Evolutionary conservation across 129 eudicot genomes (phyloP), one percentile per base, ranked within the genome.

Genomic region (Erigeron canadensis): DNA sequence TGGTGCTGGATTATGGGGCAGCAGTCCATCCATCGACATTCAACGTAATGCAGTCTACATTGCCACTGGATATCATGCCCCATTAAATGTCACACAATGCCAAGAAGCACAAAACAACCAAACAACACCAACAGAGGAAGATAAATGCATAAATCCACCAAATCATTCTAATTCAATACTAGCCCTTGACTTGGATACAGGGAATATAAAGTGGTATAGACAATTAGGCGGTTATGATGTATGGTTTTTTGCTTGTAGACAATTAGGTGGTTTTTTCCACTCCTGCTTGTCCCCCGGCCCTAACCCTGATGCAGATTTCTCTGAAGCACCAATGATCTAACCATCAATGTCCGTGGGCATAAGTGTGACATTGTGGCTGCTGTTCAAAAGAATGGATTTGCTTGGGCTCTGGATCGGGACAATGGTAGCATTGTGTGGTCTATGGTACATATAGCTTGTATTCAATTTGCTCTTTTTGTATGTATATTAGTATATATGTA

Each of bases 241-340:
- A 34, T 91, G 88, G 86, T 66, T 76, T 63, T 66, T 82, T 10
- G 86, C 83, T 0, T 88, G 97, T 72, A 47, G 74, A 56, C 72
- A 78, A n/a, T n/a, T n/a, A n/a, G n/a, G n/a, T n/a, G n/a, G n/a
- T n/a, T 46, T 86, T 87, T 11, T 76, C 86, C 12, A 88, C 85
- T 5, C 80, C 89, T 0, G 88, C 87, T 50, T 91, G 98, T 56
- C 96, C 96, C 84, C 85, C 1, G 98, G 98, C 10, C 98, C 98
- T 8, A 91, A 84, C 58, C 56, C 87, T 13, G 96, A 88, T 75
- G 96, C 98, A 0, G 98, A 88, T 76, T 86, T 88, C 54, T 90
- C 86, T 3, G 88, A 91, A 83, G 96, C 95, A 12, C 92, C 97
- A 3, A 84, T 91, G 96, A 39, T 86, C 63, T 91, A 18, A 84